phyloP scores from a whole-genome alignment of 306 rosid genomes.

The Vigna trinervia region DNA sequence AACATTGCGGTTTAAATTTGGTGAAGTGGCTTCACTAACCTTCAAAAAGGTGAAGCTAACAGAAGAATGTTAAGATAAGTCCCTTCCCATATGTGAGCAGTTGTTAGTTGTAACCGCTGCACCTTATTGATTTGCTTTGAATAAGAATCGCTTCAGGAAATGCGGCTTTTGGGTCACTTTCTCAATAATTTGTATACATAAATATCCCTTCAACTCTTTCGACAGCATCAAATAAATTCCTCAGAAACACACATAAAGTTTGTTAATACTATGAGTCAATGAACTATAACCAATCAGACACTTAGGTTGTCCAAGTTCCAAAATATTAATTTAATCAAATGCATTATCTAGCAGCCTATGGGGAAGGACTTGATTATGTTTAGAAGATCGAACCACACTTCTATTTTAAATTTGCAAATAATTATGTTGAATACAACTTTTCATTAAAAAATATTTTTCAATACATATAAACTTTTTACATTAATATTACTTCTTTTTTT shows the following conservation, averaged over 20 bases:
- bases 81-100: conserved; percentile 53
- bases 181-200: conserved; percentile 8
- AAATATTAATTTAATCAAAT: neutral
- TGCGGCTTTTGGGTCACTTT: conserved; percentile 47
- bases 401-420: conserved; percentile 42
- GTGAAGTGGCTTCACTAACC: conserved; percentile 35
- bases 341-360: neutral
- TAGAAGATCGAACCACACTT: conserved; percentile 43
- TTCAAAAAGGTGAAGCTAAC: conserved; percentile 42
- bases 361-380: conserved; percentile 15
- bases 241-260: conserved; percentile 37
- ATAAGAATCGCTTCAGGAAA: conserved; percentile 31
- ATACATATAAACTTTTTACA: too few relatives aligned
- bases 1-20: conserved; percentile 25
- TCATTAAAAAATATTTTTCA: too few relatives aligned
- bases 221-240: conserved; percentile 44
- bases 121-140: conserved; percentile 11
- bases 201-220: neutral
- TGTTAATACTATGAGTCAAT: conserved; percentile 5
- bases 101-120: conserved; percentile 54
- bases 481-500: too few relatives aligned
- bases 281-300: conserved; percentile 38
- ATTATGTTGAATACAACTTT: conserved; percentile 17
- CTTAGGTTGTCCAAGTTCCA: conserved; percentile 33
- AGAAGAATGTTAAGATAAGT: conserved; percentile 29